Evolutionary conservation across 2,329 filamentous ascomycete species (phyloP).

Genomic region (Sporothrix dimorphospora): DNA sequence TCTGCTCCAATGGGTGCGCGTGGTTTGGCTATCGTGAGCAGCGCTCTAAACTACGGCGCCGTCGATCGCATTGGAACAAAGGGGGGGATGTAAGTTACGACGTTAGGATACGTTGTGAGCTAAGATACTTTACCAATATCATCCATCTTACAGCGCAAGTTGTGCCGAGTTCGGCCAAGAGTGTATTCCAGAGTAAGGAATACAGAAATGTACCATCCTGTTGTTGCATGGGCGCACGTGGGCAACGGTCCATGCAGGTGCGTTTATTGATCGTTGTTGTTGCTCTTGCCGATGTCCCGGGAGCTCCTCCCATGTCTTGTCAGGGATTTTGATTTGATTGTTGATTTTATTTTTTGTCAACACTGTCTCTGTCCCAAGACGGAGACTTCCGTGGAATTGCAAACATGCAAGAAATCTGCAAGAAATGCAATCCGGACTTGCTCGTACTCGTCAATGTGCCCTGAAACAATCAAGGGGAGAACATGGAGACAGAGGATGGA

Average conservation of each 20-base stretch:
- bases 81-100: too few relatives aligned
- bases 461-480: not conserved
- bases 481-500: not conserved
- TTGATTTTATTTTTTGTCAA: too few relatives aligned
- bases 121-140: too few relatives aligned
- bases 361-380: not conserved
- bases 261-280: not conserved
- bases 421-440: not conserved
- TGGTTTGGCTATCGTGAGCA: conserved; percentile 6
- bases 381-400: conserved; percentile 8
- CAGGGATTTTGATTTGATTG: too few relatives aligned
- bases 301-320: not conserved
- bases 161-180: not conserved
- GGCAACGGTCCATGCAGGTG: conserved; percentile 11
- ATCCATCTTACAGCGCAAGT: too few relatives aligned
- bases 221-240: not conserved
- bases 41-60: not conserved
- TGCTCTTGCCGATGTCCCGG: not conserved
- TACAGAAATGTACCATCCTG: too few relatives aligned
- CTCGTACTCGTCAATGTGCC: not conserved
- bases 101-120: too few relatives aligned
- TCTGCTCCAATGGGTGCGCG: not conserved
- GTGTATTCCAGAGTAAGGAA: not conserved
- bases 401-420: not conserved
- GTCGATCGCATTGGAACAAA: not conserved